phyloP scores from a whole-genome alignment of 306 rosid species.

The Trichosanthes truncata region DNA sequence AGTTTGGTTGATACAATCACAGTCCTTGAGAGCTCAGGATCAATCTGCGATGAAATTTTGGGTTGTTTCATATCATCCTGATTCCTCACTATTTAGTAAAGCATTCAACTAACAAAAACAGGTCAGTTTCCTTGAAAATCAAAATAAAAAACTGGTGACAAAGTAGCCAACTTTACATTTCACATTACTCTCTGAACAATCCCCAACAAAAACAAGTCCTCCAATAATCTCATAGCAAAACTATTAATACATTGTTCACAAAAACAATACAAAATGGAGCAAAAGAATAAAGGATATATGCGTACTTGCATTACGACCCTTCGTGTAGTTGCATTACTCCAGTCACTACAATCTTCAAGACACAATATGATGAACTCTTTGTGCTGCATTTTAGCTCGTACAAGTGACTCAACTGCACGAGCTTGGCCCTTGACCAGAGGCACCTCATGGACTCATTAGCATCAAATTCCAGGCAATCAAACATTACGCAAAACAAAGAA shows the following conservation, averaged over 20 bases:
- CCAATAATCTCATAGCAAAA: not conserved
- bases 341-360: conserved; percentile 91
- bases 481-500: not conserved
- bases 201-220: not conserved
- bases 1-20: conserved; percentile 90
- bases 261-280: not conserved
- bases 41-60: conserved; percentile 40
- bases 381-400: conserved; percentile 89
- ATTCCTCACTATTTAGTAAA: not conserved
- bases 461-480: not conserved
- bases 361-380: conserved; percentile 83
- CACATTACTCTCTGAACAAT: not conserved
- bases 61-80: not conserved
- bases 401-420: conserved; percentile 80
- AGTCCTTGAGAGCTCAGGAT: conserved; percentile 88
- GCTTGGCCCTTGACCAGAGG: conserved; percentile 45
- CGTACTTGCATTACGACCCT: conserved; percentile 89
- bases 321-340: conserved; percentile 88
- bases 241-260: not conserved
- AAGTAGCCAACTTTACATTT: not conserved
- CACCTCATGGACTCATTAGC: conserved; percentile 4
- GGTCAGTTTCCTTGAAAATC: not conserved
- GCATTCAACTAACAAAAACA: not conserved
- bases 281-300: not conserved
- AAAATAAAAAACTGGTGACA: not conserved